Base-by-base conservation (phyloP, 2,329 filamentous ascomycete species). In the Epichloe baconii region DNA sequence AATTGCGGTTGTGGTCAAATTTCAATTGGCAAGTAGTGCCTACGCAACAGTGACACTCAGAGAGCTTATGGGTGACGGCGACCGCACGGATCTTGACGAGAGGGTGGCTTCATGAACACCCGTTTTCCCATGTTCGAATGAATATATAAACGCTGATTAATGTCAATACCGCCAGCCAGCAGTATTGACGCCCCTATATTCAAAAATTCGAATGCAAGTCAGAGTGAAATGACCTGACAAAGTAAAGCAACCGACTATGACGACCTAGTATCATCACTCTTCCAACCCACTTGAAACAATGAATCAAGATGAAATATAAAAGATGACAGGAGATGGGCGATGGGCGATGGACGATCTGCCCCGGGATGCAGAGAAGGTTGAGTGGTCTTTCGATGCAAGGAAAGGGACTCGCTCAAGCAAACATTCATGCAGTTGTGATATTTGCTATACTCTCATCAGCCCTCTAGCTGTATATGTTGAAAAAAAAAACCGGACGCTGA, bases 21-120 rank as follows among this genome's bases (percentile, higher is more conserved):
- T 94, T 67, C 83, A 88, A 63, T 74, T 94, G 31, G 85, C 81
- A 1, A 81, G 82, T 47, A 89, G 86, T 62, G 85, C 88, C 61
- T 94, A 94, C 68, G 88, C 88, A 0, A 94, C 88, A 0, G 87
- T 94, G 74, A 85, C 86, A 12, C 64, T 94, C 56, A 72, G 88
- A 49, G 88, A 94, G 68, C 67, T 94, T 55, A 89, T 88, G 74
- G 70, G 71, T 17, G 66, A 71, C 23, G 70, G 71, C n/a, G 66
- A 71, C 23, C 57, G 62, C 15, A 61, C 62, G 7, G 62, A 66
- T 48, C 57, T 58, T 10, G 40, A 53, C 56, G 19, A 42, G 35
- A 44, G 44, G 4, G 41, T 23, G 34, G 38, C 6, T 38, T 47
- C 49, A 42, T 50, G 35, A 8, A 19, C 17, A 34, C 15, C 35